Evolutionary conservation across 75 land plant genomes (phyloP).

Genomic region (Selaginella moellendorffii): DNA sequence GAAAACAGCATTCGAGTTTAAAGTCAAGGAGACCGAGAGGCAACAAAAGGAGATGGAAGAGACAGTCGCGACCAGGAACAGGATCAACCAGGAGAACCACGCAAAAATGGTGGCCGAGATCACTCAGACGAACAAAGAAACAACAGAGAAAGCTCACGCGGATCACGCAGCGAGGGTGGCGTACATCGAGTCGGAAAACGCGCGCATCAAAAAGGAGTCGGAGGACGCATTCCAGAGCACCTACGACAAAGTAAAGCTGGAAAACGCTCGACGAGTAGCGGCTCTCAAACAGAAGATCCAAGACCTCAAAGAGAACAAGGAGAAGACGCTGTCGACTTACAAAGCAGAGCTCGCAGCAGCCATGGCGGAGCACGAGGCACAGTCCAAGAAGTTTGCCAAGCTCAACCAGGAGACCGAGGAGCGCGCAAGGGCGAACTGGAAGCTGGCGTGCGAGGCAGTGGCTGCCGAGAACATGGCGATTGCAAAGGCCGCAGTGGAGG

Average conservation of each 20-base stretch:
- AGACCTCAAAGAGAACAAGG: constrained; percentile 8
- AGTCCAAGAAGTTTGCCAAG: background rate
- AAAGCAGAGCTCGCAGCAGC: constrained; percentile 7
- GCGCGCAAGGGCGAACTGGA: constrained; percentile 12
- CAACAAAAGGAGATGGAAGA: constrained; percentile 1
- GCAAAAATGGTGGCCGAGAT: background rate
- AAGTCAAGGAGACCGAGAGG: background rate
- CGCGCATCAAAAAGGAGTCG: background rate
- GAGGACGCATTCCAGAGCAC: background rate
- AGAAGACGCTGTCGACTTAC: background rate
- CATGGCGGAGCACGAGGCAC: constrained; percentile 15
- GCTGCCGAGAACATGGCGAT: constrained; percentile 7
- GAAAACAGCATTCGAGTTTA: background rate
- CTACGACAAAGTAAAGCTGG: background rate
- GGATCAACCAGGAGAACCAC: background rate
- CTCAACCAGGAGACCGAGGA: constrained; percentile 13
- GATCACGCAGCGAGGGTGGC: background rate
- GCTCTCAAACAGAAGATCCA: constrained; percentile 7
- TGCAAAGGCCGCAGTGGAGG: constrained; percentile 2
- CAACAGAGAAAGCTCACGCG: constrained; percentile 11
- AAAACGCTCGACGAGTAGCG: constrained; percentile 9
- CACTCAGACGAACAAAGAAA: background rate
- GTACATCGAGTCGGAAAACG: background rate
- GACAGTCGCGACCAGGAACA: background rate
- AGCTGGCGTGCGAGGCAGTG: constrained; percentile 8